Conservation (phyloP, 257 asterid species). For the Primulina huaijiensis region DNA sequence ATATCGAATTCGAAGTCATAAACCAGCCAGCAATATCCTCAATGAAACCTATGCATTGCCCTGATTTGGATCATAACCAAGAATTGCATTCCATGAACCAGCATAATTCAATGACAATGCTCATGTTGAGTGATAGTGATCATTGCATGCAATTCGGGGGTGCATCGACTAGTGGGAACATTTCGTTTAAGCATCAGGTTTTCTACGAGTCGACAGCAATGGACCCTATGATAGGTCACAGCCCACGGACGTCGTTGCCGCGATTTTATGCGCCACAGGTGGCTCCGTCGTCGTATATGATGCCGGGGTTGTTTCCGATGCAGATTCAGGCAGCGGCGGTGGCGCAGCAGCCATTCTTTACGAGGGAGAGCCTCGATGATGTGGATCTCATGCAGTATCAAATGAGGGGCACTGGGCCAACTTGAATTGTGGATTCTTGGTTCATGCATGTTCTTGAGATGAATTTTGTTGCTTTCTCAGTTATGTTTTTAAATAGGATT, state of each 20-base stretch:
- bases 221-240: slow-evolving; percentile 27
- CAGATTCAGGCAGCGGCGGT: background rate
- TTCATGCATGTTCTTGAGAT: background rate
- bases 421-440: background rate
- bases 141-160: slow-evolving; percentile 29
- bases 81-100: slow-evolving; percentile 23
- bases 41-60: slow-evolving; percentile 20
- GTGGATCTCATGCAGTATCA: slow-evolving; percentile 25
- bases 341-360: slow-evolving; percentile 15
- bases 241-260: slow-evolving; percentile 16
- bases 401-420: slow-evolving; percentile 15
- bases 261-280: slow-evolving; percentile 26
- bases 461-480: background rate
- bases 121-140: slow-evolving; percentile 33
- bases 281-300: slow-evolving; percentile 12
- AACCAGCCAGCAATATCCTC: slow-evolving; percentile 21
- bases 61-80: slow-evolving; percentile 24
- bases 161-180: slow-evolving; percentile 11
- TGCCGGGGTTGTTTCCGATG: slow-evolving; percentile 22
- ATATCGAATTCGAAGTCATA: slow-evolving; percentile 21
- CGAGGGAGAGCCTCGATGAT: slow-evolving; percentile 17
- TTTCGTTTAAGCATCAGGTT: slow-evolving; percentile 26
- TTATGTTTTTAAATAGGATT: background rate
- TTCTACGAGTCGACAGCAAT: slow-evolving; percentile 19
- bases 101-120: slow-evolving; percentile 41